Base-by-base conservation (phyloP, 805 yeast genomes). In the Saccharomycopsis amapae region DNA sequence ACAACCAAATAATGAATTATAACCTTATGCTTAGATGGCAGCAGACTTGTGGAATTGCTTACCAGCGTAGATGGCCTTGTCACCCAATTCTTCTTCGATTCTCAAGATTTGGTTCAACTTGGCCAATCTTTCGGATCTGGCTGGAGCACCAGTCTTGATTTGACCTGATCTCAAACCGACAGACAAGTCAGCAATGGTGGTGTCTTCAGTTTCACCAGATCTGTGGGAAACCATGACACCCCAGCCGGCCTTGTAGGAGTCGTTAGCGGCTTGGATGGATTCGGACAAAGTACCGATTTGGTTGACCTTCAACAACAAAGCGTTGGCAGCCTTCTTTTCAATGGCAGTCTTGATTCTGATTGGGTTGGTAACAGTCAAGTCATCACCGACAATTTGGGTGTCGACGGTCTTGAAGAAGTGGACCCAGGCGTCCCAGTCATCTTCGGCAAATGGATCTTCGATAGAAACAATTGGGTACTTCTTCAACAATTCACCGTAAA, bases 171-270 rank as follows among this genome's bases (percentile, higher is more conserved):
- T 87, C 71, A 90, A 79, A 78, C 97, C 97, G 62, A 93, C 98
- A 63, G 87, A 76, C 68, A 90, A 79, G 73, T 90, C 97, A 65
- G 98, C 97, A 71, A 90, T 90, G 77, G 86, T 82, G 64, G 94
- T 83, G 75, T 93, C 98, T 78, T 93, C 98, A 59, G 97, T 89
- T 80, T 90, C 98, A 76, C 98, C 98, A 62, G 97, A 89, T 82
- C 98, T 88, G 87, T 90, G 98, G 64, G 97, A 89, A 63, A 93
- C 97, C 97, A 90, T 89, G 67, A 89, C 96, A 79, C 97, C 97
- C 98, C 98, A 90, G 66, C 87, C 87, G 56, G 96, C 97, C 56
- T 79, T 81, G 75, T 79, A 89, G 50, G 97, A 85, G 72, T 85
- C 93, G 69, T 85, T 73, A 64, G 97, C 97, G 64, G 97, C 97